Percentiles rank a stretch among this genome's conserved stretches.
phyloP scores from a whole-genome alignment of 1,139 yeast species.

The Zygosaccharomyces sapae region DNA sequence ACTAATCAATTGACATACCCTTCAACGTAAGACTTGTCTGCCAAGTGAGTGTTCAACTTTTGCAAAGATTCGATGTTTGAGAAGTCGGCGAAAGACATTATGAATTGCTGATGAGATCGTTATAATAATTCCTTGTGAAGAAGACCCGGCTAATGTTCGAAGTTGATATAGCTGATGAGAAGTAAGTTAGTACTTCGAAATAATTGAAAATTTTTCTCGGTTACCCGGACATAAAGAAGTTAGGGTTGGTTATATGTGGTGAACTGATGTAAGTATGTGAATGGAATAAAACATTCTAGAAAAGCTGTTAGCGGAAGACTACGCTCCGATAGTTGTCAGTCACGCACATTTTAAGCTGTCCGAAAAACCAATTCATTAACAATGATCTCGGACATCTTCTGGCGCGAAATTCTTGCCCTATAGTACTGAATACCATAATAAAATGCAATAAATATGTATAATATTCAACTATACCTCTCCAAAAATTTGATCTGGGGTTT shows the following conservation, averaged over 20 bases:
- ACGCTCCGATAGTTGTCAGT: no score
- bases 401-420: no score
- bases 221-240: slow-evolving; percentile 6
- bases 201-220: slow-evolving; percentile 4
- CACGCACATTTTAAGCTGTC: not conserved
- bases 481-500: no score
- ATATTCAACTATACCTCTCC: no score
- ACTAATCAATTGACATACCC: slow-evolving; percentile 59
- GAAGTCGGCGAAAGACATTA: slow-evolving; percentile 75
- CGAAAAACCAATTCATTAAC: not conserved
- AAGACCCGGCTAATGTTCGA: not conserved
- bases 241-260: slow-evolving; percentile 5
- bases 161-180: slow-evolving; percentile 2
- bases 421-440: no score
- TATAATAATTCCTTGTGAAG: not conserved
- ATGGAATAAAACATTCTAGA: no score
- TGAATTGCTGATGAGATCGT: slow-evolving; percentile 15
- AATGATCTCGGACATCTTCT: not conserved
- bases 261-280: not conserved
- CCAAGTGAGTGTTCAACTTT: slow-evolving; percentile 81
- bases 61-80: slow-evolving; percentile 76
- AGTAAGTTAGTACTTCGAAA: slow-evolving; percentile 1
- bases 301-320: no score
- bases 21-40: slow-evolving; percentile 87
- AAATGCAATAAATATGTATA: no score